phyloP scores from a whole-genome alignment of 106 monocot genomes.

The Phalaenopsis aphrodite region DNA sequence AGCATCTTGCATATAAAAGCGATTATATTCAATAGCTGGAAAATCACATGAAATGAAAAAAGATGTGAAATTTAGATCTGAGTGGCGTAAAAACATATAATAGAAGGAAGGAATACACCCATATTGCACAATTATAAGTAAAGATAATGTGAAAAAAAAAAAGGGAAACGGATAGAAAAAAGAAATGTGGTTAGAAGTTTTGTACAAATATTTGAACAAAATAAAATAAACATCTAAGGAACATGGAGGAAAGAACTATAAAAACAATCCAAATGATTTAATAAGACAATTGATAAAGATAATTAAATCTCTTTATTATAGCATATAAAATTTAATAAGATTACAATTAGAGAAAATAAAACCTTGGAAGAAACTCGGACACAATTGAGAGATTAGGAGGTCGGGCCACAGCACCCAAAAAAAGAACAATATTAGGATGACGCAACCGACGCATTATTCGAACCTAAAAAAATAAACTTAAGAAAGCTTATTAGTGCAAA shows the following conservation, averaged over 20 bases:
- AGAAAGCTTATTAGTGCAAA: neutral
- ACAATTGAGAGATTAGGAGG: conserved; percentile 95
- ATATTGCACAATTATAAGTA: too few relatives aligned
- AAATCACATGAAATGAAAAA: neutral
- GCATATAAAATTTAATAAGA: neutral
- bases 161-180: neutral
- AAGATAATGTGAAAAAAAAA: neutral
- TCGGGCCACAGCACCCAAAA: conserved; percentile 95
- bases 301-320: neutral
- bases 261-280: neutral
- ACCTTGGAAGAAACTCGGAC: conserved; percentile 98
- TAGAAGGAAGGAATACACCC: neutral
- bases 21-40: neutral
- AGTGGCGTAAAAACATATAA: neutral
- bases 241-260: neutral
- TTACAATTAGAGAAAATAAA: neutral
- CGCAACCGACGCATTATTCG: conserved; percentile 94
- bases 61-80: neutral
- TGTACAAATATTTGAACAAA: neutral
- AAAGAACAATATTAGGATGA: conserved; percentile 98
- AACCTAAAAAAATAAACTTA: conserved; percentile 34
- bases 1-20: neutral
- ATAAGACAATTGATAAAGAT: neutral
- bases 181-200: neutral
- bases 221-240: neutral